These are phyloP conservation scores for Chaetomiaceae sp. DNA, from an alignment of 2,329 filamentous ascomycete genomes.

Conservation along the genomic window DNA sequence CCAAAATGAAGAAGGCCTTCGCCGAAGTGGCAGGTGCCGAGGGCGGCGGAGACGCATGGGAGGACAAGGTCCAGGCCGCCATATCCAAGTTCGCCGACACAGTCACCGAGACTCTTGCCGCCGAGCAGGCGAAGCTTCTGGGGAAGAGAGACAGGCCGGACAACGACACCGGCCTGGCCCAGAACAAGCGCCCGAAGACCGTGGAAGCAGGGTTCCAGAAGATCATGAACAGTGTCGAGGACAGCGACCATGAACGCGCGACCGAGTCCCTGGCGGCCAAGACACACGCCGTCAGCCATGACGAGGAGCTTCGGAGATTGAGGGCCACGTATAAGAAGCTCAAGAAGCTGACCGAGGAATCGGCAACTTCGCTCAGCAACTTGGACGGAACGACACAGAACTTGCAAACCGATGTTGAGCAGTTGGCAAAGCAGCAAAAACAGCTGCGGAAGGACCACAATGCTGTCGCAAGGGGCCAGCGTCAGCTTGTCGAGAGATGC, in stretches of 20 bases:
- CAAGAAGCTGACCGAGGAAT: not conserved
- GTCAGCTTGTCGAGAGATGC: not conserved
- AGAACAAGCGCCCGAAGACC: conserved; percentile 6
- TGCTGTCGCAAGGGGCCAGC: not conserved
- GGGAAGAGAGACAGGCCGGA: not conserved
- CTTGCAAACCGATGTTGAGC: not conserved
- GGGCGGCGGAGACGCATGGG: too few relatives aligned
- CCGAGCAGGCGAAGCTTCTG: not conserved
- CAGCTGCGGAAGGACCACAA: not conserved
- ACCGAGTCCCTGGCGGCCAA: not conserved
- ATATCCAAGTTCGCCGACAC: conserved; percentile 1
- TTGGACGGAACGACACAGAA: not conserved
- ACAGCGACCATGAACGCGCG: not conserved
- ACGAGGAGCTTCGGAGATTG: not conserved
- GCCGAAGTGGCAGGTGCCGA: too few relatives aligned
- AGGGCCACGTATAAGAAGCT: conserved; percentile 1
- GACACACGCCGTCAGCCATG: not conserved
- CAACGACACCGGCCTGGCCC: not conserved
- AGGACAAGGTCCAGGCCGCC: not conserved
- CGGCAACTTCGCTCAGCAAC: not conserved
- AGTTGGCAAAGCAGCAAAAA: not conserved
- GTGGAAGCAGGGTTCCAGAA: not conserved
- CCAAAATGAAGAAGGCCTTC: too few relatives aligned
- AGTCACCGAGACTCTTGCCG: not conserved
- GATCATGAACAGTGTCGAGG: not conserved